Evolutionary conservation across 352 stramenopile species (phyloP).

Genomic region (Aphanomyces astaci): DNA sequence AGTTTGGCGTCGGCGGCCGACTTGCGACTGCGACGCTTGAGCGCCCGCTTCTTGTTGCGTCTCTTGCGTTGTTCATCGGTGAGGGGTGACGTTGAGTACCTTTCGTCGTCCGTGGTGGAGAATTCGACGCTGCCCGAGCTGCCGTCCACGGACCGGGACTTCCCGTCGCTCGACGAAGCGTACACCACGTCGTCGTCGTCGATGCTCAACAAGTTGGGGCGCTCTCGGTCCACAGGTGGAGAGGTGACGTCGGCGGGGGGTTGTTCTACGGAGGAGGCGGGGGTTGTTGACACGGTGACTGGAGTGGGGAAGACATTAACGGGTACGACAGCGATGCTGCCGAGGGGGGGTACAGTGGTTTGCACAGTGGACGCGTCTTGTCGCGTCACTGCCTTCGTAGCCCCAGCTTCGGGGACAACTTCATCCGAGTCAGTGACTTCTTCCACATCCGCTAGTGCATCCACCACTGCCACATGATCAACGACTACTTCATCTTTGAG

Average conservation of each 20-base stretch:
- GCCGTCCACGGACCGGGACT: not conserved
- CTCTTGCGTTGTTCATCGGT: slow-evolving; percentile 16
- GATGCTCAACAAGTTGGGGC: slow-evolving; percentile 1
- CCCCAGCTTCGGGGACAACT: no score
- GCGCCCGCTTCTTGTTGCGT: slow-evolving; percentile 12
- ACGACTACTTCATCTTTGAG: not conserved
- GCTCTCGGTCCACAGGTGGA: not conserved
- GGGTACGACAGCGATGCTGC: not conserved
- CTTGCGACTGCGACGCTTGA: slow-evolving; percentile 17
- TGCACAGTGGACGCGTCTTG: no score
- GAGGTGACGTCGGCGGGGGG: not conserved
- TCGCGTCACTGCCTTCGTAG: no score
- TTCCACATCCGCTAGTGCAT: no score
- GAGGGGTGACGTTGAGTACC: not conserved
- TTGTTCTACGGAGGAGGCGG: not conserved
- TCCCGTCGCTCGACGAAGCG: not conserved
- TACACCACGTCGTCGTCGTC: slow-evolving; percentile 6
- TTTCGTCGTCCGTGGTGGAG: slow-evolving; percentile 17
- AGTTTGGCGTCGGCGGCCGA: not conserved
- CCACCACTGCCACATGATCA: no score
- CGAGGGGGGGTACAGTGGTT: no score
- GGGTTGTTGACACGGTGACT: no score
- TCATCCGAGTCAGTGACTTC: no score
- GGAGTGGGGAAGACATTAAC: not conserved
- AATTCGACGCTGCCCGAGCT: slow-evolving; percentile 7